Base-by-base conservation (phyloP, 2,329 filamentous ascomycete genomes). In the Endothia cerciana region DNA sequence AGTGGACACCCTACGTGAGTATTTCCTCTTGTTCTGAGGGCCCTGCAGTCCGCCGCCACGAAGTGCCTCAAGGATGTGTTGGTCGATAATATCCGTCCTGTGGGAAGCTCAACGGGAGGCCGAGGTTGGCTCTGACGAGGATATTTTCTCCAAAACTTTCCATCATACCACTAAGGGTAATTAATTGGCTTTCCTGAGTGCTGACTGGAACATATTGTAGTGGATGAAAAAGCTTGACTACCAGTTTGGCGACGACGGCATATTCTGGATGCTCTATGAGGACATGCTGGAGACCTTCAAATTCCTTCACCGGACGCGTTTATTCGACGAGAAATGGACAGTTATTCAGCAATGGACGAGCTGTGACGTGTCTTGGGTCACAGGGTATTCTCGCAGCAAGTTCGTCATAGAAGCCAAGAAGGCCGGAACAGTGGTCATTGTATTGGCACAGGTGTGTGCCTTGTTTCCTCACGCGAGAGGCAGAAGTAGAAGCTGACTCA, bases 191-290 rank as follows among this genome's bases (percentile, higher is more conserved):
- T 17, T 43, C 41, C 13, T 13, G 15, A 11, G 15, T 33, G 28
- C 49, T 55, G 13, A 55, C 49, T 55, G 30, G 25, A 30, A 19
- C n/a, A n/a, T 3, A 55, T 55, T 17, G 3, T 17, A 55, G 49
- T 91, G 89, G 89, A 88, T 92, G 79, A 77, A 85, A 68, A 85
- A 86, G 68, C 79, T 92, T 2, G 80, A 83, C 36, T 87, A 91
- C 73, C 84, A 83, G 60, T 91, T 91, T 69, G 89, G 88, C 22
- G 87, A 91, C 69, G 88, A 91, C 70, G 89, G 89, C 19, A 79
- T 78, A 25, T 82, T 81, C 69, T 81, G 81, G 81, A 82, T 82
- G 77, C 73, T 77, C 4, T 82, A 77, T 69, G 71, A 74, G 33
- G 81, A 83, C 67, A 75, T 83, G 68, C 75, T 83, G 1, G 75